phyloP scores from a whole-genome alignment of 2,329 filamentous ascomycete genomes.

The Fusarium pseudocircinatum region DNA sequence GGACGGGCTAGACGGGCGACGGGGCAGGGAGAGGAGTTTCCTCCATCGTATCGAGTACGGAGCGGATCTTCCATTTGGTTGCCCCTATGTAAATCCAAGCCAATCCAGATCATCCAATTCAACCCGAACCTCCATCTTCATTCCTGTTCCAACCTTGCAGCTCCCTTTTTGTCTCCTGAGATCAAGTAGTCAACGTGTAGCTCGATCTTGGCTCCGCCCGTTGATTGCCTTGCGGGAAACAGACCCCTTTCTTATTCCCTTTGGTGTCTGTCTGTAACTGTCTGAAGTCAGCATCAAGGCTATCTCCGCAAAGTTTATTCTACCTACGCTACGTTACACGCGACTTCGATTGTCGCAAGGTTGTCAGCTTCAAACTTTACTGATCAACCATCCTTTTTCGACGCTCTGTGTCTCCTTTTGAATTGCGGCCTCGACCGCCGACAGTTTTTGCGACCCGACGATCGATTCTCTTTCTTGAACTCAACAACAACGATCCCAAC shows the following conservation, averaged over 20 bases:
- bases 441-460: constrained; percentile 11
- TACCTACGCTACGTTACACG: constrained; percentile 29
- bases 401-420: background rate
- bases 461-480: background rate
- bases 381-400: background rate
- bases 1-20: constrained; percentile 2
- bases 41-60: constrained; percentile 3
- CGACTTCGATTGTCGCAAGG: constrained; percentile 24
- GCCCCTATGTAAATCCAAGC: constrained; percentile 36
- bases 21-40: constrained; percentile 14
- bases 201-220: background rate
- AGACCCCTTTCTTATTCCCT: background rate
- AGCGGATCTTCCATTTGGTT: constrained; percentile 31
- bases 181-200: constrained; percentile 3
- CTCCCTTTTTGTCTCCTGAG: constrained; percentile 29
- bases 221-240: background rate
- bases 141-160: constrained; percentile 27
- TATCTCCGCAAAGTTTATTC: constrained; percentile 28
- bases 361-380: constrained; percentile 13
- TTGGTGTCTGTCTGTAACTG: background rate
- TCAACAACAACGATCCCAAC: background rate
- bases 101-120: constrained; percentile 29
- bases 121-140: constrained; percentile 26
- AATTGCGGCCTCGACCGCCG: constrained; percentile 22
- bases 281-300: constrained; percentile 24